These are phyloP conservation scores for Sistotremastrum niveocremeum DNA, from an alignment of 768 basidiomycete genomes.

Conservation along the genomic window DNA sequence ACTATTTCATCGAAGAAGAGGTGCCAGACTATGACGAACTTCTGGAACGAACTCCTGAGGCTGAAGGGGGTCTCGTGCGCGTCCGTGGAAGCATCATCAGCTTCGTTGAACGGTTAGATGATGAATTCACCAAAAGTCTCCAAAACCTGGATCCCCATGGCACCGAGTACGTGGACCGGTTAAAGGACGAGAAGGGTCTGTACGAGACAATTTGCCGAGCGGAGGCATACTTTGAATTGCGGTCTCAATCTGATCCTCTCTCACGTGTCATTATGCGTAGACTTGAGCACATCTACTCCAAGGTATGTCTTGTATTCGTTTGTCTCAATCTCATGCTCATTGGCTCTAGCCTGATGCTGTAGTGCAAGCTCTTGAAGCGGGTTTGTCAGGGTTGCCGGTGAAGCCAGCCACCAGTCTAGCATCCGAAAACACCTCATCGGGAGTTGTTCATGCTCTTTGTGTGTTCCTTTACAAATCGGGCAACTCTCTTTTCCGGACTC, in stretches of 20 bases:
- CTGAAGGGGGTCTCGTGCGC: constrained; percentile 63
- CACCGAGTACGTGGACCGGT: constrained; percentile 93
- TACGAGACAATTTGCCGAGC: constrained; percentile 90
- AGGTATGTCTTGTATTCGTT: constrained; percentile 39
- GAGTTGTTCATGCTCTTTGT: constrained; percentile 80
- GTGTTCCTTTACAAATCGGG: constrained; percentile 87
- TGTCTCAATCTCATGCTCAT: constrained; percentile 4
- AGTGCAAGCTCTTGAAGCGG: constrained; percentile 75
- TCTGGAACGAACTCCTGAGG: constrained; percentile 63
- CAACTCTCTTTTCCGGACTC: constrained; percentile 83
- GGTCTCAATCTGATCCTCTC: constrained; percentile 60
- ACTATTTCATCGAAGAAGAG: constrained; percentile 76
- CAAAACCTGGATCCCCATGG: constrained; percentile 99
- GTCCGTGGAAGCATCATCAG: constrained; percentile 94
- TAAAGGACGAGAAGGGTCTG: constrained; percentile 90
- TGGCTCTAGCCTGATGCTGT: constrained; percentile 74
- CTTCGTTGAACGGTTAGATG: constrained; percentile 90
- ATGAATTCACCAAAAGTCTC: constrained; percentile 93
- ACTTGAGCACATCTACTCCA: constrained; percentile 95
- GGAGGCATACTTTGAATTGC: constrained; percentile 82
- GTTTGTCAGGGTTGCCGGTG: constrained; percentile 41
- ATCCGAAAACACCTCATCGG: constrained; percentile 42
- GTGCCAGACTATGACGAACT: constrained; percentile 89
- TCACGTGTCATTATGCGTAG: constrained; percentile 88
- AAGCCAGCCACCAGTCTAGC: constrained; percentile 50